phyloP scores from a whole-genome alignment of 345 rosid species.

The Boechera divaricarpa region DNA sequence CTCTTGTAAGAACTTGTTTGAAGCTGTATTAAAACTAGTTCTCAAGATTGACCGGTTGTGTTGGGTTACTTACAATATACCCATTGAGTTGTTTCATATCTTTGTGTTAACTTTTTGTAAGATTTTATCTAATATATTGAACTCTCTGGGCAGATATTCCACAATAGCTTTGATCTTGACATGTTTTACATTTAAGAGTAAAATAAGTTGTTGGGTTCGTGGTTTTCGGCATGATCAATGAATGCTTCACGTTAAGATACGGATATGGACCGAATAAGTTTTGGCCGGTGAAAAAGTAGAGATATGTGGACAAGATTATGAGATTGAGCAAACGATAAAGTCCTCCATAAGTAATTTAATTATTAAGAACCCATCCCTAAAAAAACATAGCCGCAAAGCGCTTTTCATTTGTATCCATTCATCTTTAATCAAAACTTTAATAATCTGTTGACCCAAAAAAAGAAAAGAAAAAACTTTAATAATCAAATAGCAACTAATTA shows the following conservation, averaged over 20 bases:
- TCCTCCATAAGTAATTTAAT: not conserved
- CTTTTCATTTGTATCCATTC: conserved; percentile 36
- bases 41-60: not conserved
- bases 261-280: conserved; percentile 33
- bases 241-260: conserved; percentile 19
- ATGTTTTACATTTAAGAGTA: not conserved
- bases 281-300: conserved; percentile 42
- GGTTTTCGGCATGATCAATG: conserved; percentile 17
- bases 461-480: not conserved
- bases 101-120: not conserved
- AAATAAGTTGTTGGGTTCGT: not conserved
- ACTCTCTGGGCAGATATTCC: not conserved
- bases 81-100: not conserved
- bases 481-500: not conserved
- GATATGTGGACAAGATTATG: conserved; percentile 38
- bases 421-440: conserved; percentile 2
- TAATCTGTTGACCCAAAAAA: not conserved
- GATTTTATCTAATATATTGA: not conserved
- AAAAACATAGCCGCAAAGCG: conserved; percentile 37
- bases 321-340: conserved; percentile 34
- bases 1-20: not conserved
- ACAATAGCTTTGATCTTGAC: not conserved
- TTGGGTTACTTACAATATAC: not conserved
- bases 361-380: conserved; percentile 17
- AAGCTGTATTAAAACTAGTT: not conserved